Percentiles rank a stretch among this genome's conserved stretches.
Evolutionary conservation across 169 alveolate genomes (phyloP).

Genomic region (Plasmodium coatneyi): DNA sequence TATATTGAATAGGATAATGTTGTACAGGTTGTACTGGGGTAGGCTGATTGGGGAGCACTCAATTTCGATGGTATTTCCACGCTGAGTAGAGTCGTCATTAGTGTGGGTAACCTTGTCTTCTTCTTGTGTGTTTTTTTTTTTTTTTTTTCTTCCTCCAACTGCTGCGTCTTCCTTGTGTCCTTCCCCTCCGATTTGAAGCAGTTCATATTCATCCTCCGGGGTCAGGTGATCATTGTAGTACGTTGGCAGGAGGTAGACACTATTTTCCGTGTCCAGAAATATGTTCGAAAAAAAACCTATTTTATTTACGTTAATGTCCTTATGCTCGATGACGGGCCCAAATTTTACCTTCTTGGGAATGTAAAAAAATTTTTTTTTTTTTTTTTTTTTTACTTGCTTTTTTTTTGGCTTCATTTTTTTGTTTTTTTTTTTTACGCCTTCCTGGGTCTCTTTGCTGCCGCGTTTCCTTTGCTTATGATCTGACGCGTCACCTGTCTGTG

Average conservation of each 20-base stretch:
- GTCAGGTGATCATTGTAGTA: slow-evolving; percentile 25
- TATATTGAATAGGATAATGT: slow-evolving; percentile 21
- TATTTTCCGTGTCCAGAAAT: slow-evolving; percentile 3
- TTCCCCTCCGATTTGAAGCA: not conserved
- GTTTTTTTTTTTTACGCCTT: not conserved
- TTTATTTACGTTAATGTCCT: slow-evolving; percentile 39
- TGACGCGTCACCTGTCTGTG: not conserved
- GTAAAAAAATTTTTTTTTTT: not conserved
- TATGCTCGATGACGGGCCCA: slow-evolving; percentile 54
- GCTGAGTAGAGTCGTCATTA: not conserved
- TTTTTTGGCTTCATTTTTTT: not conserved
- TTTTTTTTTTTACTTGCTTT: not conserved
- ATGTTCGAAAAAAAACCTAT: slow-evolving; percentile 37
- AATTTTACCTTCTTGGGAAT: slow-evolving; percentile 32
- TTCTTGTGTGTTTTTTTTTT: not conserved
- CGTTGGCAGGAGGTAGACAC: slow-evolving; percentile 8
- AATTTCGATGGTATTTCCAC: not conserved
- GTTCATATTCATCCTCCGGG: slow-evolving; percentile 29
- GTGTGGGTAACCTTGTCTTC: not conserved
- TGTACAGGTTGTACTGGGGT: slow-evolving; percentile 3
- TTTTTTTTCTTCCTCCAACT: not conserved
- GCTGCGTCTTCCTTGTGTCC: not conserved
- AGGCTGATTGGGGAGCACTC: slow-evolving; percentile 46
- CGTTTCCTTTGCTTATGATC: not conserved
- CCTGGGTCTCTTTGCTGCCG: not conserved